These are phyloP conservation scores for Picochlorum sp. DNA, from an alignment of 139 green algal genomes.

Conservation along the genomic window DNA sequence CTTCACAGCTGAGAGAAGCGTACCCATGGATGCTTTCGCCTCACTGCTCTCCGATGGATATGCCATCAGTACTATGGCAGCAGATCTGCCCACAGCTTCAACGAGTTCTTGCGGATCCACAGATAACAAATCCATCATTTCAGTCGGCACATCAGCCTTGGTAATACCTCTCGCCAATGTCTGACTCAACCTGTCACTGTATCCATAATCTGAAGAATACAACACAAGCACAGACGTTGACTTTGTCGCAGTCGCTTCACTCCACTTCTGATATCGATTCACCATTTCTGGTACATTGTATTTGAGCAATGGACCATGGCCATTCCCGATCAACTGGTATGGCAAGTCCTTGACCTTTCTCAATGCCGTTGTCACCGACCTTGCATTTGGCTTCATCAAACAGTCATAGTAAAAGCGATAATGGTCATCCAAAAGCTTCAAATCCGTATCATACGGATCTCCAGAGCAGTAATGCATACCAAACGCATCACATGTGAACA, in stretches of 20 bases:
- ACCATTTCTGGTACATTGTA: constrained; percentile 72
- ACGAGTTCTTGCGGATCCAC: constrained; percentile 75
- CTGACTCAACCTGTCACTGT: constrained; percentile 81
- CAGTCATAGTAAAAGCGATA: constrained; percentile 97
- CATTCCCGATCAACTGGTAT: constrained; percentile 75
- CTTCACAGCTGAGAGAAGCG: constrained; percentile 67
- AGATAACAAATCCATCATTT: constrained; percentile 84
- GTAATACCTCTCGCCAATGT: constrained; percentile 88
- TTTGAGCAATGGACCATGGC: constrained; percentile 77
- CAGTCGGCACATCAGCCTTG: constrained; percentile 73
- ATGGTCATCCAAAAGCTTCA: constrained; percentile 45
- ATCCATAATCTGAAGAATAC: constrained; percentile 89
- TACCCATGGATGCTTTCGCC: constrained; percentile 49
- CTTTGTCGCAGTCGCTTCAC: constrained; percentile 58
- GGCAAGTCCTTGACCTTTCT: constrained; percentile 70
- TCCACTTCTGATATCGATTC: constrained; percentile 65
- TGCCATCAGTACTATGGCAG: constrained; percentile 78
- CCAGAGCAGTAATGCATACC: constrained; percentile 89
- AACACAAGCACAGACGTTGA: constrained; percentile 65
- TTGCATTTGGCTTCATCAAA: constrained; percentile 93
- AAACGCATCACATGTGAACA: constrained; percentile 98
- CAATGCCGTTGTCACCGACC: constrained; percentile 81
- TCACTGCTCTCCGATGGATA: constrained; percentile 45
- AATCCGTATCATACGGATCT: constrained; percentile 65
- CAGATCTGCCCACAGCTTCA: constrained; percentile 47